Evolutionary conservation across 345 rosid species (phyloP).

Genomic region (Excoecaria cochinchinensis): DNA sequence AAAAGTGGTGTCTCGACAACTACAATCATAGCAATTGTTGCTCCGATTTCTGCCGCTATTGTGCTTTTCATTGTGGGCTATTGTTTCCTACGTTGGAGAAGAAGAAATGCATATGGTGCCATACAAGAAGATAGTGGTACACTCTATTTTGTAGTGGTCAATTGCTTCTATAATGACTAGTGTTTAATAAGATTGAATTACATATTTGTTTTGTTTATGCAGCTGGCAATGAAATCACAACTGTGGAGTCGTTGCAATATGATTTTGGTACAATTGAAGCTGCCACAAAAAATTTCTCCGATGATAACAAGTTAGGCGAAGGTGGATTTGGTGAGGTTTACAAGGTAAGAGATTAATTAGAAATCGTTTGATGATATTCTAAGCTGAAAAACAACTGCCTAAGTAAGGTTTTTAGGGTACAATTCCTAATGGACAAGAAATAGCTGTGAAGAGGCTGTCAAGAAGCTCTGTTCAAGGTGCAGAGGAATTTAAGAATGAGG

Average conservation of each 20-base stretch:
- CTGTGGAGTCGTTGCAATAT: conserved; percentile 45
- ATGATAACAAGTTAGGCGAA: conserved; percentile 5
- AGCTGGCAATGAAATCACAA: conserved; percentile 35
- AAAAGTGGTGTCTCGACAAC: conserved; percentile 20
- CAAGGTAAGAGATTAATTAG: conserved; percentile 36
- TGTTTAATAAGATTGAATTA: too few species aligned
- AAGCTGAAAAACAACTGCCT: background rate
- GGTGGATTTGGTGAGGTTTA: conserved; percentile 12
- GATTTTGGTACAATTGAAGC: conserved; percentile 36
- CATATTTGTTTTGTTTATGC: background rate
- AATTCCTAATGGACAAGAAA: background rate
- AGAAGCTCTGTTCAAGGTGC: conserved; percentile 41
- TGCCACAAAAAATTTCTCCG: conserved; percentile 51
- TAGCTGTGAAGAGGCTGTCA: conserved; percentile 43
- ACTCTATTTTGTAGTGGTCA: background rate
- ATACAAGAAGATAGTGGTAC: conserved; percentile 37
- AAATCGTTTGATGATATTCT: background rate
- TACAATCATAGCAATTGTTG: conserved; percentile 32
- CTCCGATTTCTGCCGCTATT: conserved; percentile 23
- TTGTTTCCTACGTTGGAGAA: conserved; percentile 29
- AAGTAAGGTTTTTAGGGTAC: background rate
- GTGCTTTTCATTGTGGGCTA: conserved; percentile 27
- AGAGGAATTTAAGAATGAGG: background rate
- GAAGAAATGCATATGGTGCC: conserved; percentile 24
- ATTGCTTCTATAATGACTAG: background rate